Percentiles rank a stretch among this genome's conserved stretches.
Evolutionary conservation across 306 rosid species (phyloP).

Genomic region (Sphenostylis stenocarpa): DNA sequence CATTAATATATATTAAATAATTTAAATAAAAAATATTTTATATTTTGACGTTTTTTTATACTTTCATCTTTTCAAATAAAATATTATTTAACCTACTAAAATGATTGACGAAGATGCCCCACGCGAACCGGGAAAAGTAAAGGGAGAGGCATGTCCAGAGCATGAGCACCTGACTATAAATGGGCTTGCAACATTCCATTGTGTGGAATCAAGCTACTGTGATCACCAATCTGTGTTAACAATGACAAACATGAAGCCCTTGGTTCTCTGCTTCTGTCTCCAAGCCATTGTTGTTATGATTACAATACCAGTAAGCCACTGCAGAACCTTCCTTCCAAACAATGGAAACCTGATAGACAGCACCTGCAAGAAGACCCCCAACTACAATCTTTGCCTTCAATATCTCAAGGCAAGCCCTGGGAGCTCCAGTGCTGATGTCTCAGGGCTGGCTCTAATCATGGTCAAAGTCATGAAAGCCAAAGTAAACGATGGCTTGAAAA

Average conservation of each 20-base stretch:
- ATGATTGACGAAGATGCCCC: no score
- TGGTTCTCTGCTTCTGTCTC: slow-evolving; percentile 18
- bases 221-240: neutral
- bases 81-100: no score
- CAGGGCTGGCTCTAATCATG: slow-evolving; percentile 44
- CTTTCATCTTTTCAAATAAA: no score
- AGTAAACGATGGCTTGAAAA: slow-evolving; percentile 26
- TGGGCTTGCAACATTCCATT: neutral
- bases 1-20: no score
- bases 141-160: neutral
- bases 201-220: neutral
- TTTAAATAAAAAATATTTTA: no score
- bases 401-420: slow-evolving; percentile 32
- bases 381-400: slow-evolving; percentile 38
- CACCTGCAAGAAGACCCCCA: slow-evolving; percentile 57
- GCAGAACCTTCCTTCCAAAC: slow-evolving; percentile 3
- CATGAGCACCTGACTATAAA: neutral
- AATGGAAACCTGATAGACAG: slow-evolving; percentile 34
- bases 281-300: neutral
- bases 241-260: slow-evolving; percentile 20
- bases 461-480: slow-evolving; percentile 34
- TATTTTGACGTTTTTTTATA: no score
- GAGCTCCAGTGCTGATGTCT: slow-evolving; percentile 30
- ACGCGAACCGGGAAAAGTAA: neutral
- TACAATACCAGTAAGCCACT: slow-evolving; percentile 26